phyloP scores from a whole-genome alignment of 2,329 filamentous ascomycete genomes.

The Aureobasidium mangrovei region DNA sequence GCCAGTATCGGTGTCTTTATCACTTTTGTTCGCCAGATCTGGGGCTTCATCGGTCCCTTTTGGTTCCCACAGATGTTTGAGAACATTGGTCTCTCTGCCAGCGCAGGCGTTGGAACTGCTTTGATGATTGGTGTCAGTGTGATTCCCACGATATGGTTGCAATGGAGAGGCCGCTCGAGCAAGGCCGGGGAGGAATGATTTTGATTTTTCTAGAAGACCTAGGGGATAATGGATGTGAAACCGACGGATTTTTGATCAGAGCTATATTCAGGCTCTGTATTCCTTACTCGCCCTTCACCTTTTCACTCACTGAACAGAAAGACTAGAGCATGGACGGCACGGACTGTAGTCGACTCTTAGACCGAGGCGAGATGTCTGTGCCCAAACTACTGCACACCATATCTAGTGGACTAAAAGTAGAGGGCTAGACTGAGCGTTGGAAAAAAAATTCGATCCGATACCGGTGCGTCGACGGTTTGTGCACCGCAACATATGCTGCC shows the following conservation, averaged over 20 bases:
- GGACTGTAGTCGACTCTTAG: too few relatives aligned
- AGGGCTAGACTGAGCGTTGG: too few relatives aligned
- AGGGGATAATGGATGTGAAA: slow-evolving; percentile 1
- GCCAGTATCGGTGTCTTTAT: slow-evolving; percentile 51
- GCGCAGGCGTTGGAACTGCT: slow-evolving; percentile 29
- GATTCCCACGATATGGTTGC: slow-evolving; percentile 26
- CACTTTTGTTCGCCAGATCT: slow-evolving; percentile 47
- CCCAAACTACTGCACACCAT: too few relatives aligned
- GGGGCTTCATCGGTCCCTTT: slow-evolving; percentile 42
- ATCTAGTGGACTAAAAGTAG: too few relatives aligned
- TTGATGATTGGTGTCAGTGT: slow-evolving; percentile 30
- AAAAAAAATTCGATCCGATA: too few relatives aligned
- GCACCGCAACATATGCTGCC: too few relatives aligned
- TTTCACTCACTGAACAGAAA: neutral
- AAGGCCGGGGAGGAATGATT: neutral
- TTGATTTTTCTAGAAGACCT: neutral
- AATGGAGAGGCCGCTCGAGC: slow-evolving; percentile 19
- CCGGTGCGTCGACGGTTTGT: too few relatives aligned
- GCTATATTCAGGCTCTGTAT: too few relatives aligned
- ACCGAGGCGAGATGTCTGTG: too few relatives aligned
- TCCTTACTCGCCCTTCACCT: too few relatives aligned
- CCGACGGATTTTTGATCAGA: neutral
- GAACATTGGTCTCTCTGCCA: slow-evolving; percentile 22
- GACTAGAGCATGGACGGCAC: too few relatives aligned
- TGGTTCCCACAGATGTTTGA: slow-evolving; percentile 32